Base-by-base conservation (phyloP, 345 rosid species). In the Salix caprea region DNA sequence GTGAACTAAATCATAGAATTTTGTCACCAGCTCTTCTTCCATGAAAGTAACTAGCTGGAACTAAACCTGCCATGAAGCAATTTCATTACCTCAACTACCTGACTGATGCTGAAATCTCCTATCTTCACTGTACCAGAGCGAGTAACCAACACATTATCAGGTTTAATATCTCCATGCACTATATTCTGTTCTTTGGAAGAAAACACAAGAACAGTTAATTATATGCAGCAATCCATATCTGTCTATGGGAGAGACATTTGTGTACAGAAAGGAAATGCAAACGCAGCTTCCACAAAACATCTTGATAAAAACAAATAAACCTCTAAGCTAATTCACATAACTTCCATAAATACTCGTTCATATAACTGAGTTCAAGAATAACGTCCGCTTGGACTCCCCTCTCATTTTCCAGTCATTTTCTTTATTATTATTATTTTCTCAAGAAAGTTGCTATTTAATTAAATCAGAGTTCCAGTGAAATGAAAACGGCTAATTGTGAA, bases 41-140 rank as follows among this genome's bases (percentile, higher is more conserved):
- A 65, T 56, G 23, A 8, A 56, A 56, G 61, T 21, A 56, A 56
- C 61, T 56, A 3, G n/a, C 61, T 56, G 61, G 61, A 56, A 56
- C 60, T 19, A 19, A 54, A 54, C 61, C 26, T n/a, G 26, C 11
- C 7, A 9, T 24, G 71, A 54, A 70, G 70, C 34, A 50, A 62
- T 34, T 77, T 73, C 76, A 74, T 85, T 84, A 94, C 99, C 98
- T 96, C 94, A 85, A 94, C 90, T 65, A 90, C 97, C 82, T 96
- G 99, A 85, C 98, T 96, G 73, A 96, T 98, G 68, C 98, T 92
- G 86, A 92, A 96, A 85, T 96, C 99, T 82, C 94, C 98, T 61
- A 96, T 94, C 88, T 96, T 96, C 89, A 96, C 95, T 0, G 68
- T 88, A 56, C 98, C 98, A 37, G 80, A 78, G 66, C 86, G 62